phyloP scores from a whole-genome alignment of 2,329 filamentous ascomycete species.

The Colletotrichum euphorbiae region DNA sequence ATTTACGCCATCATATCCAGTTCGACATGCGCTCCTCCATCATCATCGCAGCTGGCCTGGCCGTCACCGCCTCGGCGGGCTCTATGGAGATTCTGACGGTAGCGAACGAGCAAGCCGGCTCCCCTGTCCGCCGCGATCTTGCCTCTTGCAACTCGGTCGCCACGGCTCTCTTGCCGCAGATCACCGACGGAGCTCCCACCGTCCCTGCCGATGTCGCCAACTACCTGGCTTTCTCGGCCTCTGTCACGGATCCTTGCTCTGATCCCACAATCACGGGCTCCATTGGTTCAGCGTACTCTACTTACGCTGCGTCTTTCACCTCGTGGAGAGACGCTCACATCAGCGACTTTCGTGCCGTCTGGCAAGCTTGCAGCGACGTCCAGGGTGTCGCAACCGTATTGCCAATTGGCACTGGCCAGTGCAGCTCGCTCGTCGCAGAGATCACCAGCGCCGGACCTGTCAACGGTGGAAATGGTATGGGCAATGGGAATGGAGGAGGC shows the following conservation, averaged over 20 bases:
- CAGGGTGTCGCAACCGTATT: conserved; percentile 38
- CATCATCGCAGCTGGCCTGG: conserved; percentile 11
- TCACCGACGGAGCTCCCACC: conserved; percentile 42
- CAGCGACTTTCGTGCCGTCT: conserved; percentile 40
- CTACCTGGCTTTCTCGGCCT: conserved; percentile 42
- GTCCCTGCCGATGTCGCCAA: conserved; percentile 38
- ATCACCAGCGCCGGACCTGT: conserved; percentile 35
- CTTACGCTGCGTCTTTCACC: conserved; percentile 41
- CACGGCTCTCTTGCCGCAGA: conserved; percentile 38
- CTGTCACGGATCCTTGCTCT: conserved; percentile 43
- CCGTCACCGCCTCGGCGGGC: background rate
- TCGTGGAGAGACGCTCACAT: conserved; percentile 43
- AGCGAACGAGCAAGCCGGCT: conserved; percentile 8
- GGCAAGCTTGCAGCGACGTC: conserved; percentile 47
- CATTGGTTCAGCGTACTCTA: conserved; percentile 44
- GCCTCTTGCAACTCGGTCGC: conserved; percentile 39
- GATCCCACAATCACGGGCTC: conserved; percentile 45
- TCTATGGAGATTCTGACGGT: background rate
- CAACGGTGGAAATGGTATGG: background rate
- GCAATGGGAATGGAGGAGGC: background rate
- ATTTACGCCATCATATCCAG: background rate
- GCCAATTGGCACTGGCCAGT: conserved; percentile 25
- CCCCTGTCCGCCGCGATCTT: conserved; percentile 25
- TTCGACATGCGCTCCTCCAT: conserved; percentile 19
- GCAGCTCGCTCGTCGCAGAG: conserved; percentile 34